Evolutionary conservation across 495 filamentous ascomycete species (phyloP).

Genomic region (Xylaria nigripes): DNA sequence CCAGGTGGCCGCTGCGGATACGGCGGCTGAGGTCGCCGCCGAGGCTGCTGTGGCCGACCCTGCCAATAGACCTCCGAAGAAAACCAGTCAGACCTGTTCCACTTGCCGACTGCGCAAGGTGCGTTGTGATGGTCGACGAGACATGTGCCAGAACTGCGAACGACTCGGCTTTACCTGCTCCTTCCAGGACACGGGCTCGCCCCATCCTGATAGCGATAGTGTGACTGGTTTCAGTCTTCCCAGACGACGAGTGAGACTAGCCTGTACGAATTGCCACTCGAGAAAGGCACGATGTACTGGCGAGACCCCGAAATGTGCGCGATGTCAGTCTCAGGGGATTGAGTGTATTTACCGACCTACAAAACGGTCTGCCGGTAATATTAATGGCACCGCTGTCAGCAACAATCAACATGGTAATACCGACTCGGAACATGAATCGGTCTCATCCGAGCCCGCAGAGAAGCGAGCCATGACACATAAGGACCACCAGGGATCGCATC

Average conservation of each 20-base stretch:
- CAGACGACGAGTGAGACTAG: slow-evolving; percentile 40
- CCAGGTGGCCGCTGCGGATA: slow-evolving; percentile 26
- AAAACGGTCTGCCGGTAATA: slow-evolving; percentile 30
- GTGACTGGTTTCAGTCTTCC: slow-evolving; percentile 32
- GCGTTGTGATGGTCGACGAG: slow-evolving; percentile 40
- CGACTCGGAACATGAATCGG: slow-evolving; percentile 26
- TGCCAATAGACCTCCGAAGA: slow-evolving; percentile 26
- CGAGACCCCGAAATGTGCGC: slow-evolving; percentile 38
- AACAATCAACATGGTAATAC: slow-evolving; percentile 19
- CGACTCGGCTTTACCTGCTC: slow-evolving; percentile 42
- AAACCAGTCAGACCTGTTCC: slow-evolving; percentile 36
- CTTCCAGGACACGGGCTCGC: slow-evolving; percentile 34
- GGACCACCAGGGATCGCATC: slow-evolving; percentile 24
- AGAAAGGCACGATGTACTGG: slow-evolving; percentile 44
- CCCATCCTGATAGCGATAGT: slow-evolving; percentile 24
- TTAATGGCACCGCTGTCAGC: slow-evolving; percentile 8
- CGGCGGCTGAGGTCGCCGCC: slow-evolving; percentile 28
- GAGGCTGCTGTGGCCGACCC: slow-evolving; percentile 26
- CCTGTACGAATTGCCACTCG: slow-evolving; percentile 41
- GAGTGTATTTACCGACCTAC: slow-evolving; percentile 42
- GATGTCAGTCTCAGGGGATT: slow-evolving; percentile 39
- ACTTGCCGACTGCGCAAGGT: slow-evolving; percentile 44
- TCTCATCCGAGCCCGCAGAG: slow-evolving; percentile 26
- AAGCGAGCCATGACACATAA: slow-evolving; percentile 24
- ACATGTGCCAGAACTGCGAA: slow-evolving; percentile 41